Conservation (phyloP, 371 early-diverging fungal species). For the Parasitella parasitica region DNA sequence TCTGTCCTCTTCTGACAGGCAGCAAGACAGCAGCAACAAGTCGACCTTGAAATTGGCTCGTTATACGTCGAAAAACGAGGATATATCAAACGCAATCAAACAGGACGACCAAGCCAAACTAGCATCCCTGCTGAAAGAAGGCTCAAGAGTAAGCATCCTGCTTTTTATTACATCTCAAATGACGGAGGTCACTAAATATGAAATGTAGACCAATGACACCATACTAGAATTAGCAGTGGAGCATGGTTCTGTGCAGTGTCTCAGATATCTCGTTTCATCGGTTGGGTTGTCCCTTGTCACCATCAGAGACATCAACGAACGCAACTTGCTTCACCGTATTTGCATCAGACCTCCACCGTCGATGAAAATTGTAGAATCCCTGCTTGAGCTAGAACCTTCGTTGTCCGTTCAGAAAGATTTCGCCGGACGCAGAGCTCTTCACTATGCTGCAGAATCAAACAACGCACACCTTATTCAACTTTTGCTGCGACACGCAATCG, state of each 20-base stretch:
- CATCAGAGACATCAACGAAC: slow-evolving; percentile 61
- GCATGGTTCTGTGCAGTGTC: slow-evolving; percentile 44
- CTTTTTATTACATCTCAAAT: neutral
- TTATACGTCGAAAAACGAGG: slow-evolving; percentile 21
- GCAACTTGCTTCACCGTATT: slow-evolving; percentile 64
- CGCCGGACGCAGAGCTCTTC: slow-evolving; percentile 66
- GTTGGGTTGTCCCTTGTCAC: slow-evolving; percentile 38
- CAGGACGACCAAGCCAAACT: slow-evolving; percentile 13
- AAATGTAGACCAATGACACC: slow-evolving; percentile 42
- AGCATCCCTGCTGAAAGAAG: slow-evolving; percentile 13
- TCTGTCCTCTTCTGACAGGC: neutral
- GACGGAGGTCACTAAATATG: neutral
- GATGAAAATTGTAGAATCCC: slow-evolving; percentile 7
- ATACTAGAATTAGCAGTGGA: slow-evolving; percentile 58
- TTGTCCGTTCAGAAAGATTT: slow-evolving; percentile 49
- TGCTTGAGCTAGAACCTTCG: slow-evolving; percentile 22
- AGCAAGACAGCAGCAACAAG: neutral
- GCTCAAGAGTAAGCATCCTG: slow-evolving; percentile 5
- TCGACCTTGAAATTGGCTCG: slow-evolving; percentile 16
- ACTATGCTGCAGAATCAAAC: slow-evolving; percentile 68
- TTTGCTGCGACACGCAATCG: slow-evolving; percentile 49
- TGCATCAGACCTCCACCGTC: slow-evolving; percentile 46
- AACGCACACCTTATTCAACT: slow-evolving; percentile 41
- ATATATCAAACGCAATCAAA: slow-evolving; percentile 21
- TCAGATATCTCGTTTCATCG: slow-evolving; percentile 43